phyloP scores from a whole-genome alignment of 176 grass and related monocot species.

The Miscanthus lutarioriparius region DNA sequence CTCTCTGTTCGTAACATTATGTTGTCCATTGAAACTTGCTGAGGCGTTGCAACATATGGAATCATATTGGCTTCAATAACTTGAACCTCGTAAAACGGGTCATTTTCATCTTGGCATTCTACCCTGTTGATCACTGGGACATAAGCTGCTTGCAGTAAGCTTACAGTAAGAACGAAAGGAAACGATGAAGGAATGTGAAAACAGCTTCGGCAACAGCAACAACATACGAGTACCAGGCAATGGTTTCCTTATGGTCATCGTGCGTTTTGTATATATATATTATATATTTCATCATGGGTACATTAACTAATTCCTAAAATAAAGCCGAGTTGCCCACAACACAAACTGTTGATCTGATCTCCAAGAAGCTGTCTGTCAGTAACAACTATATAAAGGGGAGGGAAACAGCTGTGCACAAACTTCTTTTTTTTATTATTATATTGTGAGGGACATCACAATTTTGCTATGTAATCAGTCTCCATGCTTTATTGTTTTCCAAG shows the following conservation, averaged over 20 bases:
- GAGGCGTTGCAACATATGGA: neutral
- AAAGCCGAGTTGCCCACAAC: too few relatives aligned
- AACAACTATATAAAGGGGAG: too few relatives aligned
- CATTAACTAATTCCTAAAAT: too few relatives aligned
- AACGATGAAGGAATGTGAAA: neutral
- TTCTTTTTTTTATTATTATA: too few relatives aligned
- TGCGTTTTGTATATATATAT: too few relatives aligned
- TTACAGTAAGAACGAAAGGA: too few relatives aligned
- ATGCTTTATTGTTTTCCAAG: slow-evolving; percentile 34
- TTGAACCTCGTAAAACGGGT: neutral
- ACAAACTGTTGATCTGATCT: too few relatives aligned
- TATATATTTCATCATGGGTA: too few relatives aligned
- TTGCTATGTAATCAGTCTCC: neutral
- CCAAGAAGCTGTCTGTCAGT: too few relatives aligned
- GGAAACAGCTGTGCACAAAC: too few relatives aligned
- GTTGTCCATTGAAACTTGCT: neutral
- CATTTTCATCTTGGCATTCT: neutral
- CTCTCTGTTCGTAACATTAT: neutral
- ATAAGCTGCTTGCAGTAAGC: neutral
- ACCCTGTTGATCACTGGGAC: neutral
- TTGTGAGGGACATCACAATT: neutral
- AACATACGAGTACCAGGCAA: too few relatives aligned
- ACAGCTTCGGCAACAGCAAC: neutral
- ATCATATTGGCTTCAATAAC: neutral
- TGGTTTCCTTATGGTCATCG: too few relatives aligned